These are phyloP conservation scores for Bondarzewia mesenterica DNA, from an alignment of 1,284 basidiomycete genomes.

Conservation along the genomic window DNA sequence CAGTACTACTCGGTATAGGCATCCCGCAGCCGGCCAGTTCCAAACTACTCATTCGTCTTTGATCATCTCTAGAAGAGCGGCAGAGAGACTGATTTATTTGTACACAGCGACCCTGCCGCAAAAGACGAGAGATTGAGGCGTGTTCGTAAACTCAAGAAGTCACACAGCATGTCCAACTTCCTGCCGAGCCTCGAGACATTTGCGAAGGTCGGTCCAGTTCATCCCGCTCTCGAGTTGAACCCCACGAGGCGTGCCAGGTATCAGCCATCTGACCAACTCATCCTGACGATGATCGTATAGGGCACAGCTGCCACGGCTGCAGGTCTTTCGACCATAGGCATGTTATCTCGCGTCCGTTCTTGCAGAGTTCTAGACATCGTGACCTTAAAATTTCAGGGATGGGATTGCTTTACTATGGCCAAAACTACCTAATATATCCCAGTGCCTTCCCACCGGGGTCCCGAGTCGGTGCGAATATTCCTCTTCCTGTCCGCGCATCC, in stretches of 20 bases:
- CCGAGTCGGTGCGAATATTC: conserved; percentile 46
- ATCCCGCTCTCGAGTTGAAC: not conserved
- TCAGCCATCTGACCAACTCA: not conserved
- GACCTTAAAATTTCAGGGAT: conserved; percentile 34
- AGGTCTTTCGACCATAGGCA: conserved; percentile 59
- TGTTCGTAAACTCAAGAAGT: not conserved
- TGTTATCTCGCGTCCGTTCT: conserved; percentile 14
- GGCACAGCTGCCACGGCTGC: conserved; percentile 63
- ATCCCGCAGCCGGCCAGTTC: not conserved
- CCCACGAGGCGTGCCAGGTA: not conserved
- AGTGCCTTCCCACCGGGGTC: conserved; percentile 81
- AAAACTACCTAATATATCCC: conserved; percentile 85
- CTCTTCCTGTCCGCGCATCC: not conserved
- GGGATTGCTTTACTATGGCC: conserved; percentile 77
- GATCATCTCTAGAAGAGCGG: not conserved
- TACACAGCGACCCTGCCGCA: not conserved
- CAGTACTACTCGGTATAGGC: not conserved
- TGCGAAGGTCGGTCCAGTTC: conserved; percentile 12
- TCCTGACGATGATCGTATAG: conserved; percentile 24
- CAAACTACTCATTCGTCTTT: not conserved
- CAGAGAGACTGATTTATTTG: not conserved
- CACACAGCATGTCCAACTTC: conserved; percentile 10
- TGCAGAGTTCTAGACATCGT: not conserved
- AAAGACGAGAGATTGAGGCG: not conserved
- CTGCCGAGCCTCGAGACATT: conserved; percentile 16